Conservation (phyloP, 2,329 filamentous ascomycete species). For the Aspergillus fischeri region DNA sequence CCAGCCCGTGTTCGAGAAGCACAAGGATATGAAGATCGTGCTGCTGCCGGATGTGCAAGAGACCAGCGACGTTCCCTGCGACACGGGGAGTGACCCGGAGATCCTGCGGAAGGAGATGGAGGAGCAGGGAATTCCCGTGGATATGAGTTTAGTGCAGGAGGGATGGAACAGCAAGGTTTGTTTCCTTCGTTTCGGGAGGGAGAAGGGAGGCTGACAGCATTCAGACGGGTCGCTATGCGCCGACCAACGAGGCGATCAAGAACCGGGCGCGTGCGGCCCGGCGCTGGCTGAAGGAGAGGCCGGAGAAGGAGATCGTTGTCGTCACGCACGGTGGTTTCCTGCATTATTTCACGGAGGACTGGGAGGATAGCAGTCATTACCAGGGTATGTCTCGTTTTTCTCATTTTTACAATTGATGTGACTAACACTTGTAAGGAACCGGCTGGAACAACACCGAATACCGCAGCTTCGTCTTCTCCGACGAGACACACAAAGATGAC, state of each 20-base stretch:
- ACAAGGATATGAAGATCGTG: slow-evolving; percentile 51
- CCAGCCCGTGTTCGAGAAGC: slow-evolving; percentile 48
- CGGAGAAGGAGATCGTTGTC: slow-evolving; percentile 65
- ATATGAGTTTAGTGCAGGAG: slow-evolving; percentile 57
- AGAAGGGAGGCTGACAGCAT: neutral
- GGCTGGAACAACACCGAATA: slow-evolving; percentile 72
- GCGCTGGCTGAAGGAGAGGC: slow-evolving; percentile 49
- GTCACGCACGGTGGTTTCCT: slow-evolving; percentile 81
- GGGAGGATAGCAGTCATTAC: slow-evolving; percentile 54
- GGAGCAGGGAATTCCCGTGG: slow-evolving; percentile 52
- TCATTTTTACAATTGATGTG: no score
- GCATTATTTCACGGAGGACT: slow-evolving; percentile 82
- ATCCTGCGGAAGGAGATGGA: slow-evolving; percentile 60
- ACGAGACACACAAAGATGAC: slow-evolving; percentile 48
- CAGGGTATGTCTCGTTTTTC: slow-evolving; percentile 33
- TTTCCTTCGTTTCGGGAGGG: neutral
- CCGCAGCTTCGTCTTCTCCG: slow-evolving; percentile 62
- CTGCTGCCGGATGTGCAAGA: slow-evolving; percentile 76
- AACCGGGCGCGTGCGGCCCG: slow-evolving; percentile 60
- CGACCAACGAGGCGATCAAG: slow-evolving; percentile 51
- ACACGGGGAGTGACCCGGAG: slow-evolving; percentile 61
- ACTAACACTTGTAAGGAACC: slow-evolving; percentile 50
- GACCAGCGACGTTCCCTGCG: slow-evolving; percentile 68
- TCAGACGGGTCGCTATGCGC: slow-evolving; percentile 43
- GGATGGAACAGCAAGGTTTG: slow-evolving; percentile 68